Percentiles rank a stretch among this genome's conserved stretches.
These are phyloP conservation scores for Xylariaceae sp. DNA, from an alignment of 2,329 filamentous ascomycete species.

Conservation along the genomic window DNA sequence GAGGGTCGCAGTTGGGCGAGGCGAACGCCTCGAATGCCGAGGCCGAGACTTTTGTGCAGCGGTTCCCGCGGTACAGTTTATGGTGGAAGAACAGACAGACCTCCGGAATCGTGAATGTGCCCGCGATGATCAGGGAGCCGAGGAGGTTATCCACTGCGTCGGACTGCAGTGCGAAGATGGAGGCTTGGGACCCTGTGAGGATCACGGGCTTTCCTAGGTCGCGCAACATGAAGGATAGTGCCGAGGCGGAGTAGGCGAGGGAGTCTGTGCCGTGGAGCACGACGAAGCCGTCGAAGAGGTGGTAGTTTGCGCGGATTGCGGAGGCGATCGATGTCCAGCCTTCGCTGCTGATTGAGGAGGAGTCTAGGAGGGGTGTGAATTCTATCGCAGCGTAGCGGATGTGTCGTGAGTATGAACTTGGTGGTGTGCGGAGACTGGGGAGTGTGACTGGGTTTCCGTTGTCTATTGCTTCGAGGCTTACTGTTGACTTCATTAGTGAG, in stretches of 20 bases:
- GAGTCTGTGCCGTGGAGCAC: constrained; percentile 90
- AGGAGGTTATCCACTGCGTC: constrained; percentile 90
- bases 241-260: constrained; percentile 83
- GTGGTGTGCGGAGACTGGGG: constrained; percentile 73
- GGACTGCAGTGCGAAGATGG: constrained; percentile 86
- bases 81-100: constrained; percentile 94
- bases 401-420: constrained; percentile 75
- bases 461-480: constrained; percentile 50
- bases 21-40: constrained; percentile 85
- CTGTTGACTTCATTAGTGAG: constrained; percentile 27
- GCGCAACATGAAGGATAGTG: constrained; percentile 84
- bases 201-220: constrained; percentile 90
- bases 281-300: constrained; percentile 85
- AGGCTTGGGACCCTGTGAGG: constrained; percentile 77
- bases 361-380: constrained; percentile 81
- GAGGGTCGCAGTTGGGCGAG: constrained; percentile 79
- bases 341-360: constrained; percentile 80
- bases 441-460: constrained; percentile 51
- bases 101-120: constrained; percentile 89
- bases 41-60: constrained; percentile 83
- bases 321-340: constrained; percentile 84
- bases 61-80: constrained; percentile 83
- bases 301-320: constrained; percentile 81
- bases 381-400: constrained; percentile 83
- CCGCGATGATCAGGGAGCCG: constrained; percentile 83